Evolutionary conservation across 1,139 yeast genomes (phyloP), one percentile per base, ranked within the genome.

Genomic region (Suhomyces atakaporum): DNA sequence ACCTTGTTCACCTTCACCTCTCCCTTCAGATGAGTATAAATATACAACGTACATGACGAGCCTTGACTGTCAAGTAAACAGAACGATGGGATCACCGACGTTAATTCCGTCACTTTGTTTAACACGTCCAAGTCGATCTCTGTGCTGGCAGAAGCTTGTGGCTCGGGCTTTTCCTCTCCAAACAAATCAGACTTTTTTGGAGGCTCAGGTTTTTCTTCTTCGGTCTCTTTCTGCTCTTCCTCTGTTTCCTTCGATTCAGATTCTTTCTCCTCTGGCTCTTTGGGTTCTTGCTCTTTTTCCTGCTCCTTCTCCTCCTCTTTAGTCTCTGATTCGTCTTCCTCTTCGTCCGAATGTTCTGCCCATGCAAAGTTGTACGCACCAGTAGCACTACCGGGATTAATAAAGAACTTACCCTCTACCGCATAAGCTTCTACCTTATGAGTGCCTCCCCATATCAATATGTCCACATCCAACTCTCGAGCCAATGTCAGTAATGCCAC

Each of bases 351-450:
- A 43, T 76, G 79, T 15, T 65, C 70, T 3, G 63, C 68, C 72
- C 73, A 63, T 35, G 62, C 67, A 35, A 81, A 73, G 32, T 75
- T 75, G 49, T 75, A 79, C 0, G 97, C 96, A 10, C 98, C 98
- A 0, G 97, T 89, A 29, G 95, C 95, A 55, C 95, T 84, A 0
- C 98, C 98, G 0, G 98, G 98, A 57, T 88, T 90, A 16, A 92
- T 75, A 54, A 92, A 92, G 60, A 90, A 88, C 63, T 87, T 88
- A 19, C 95, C 95, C 48, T 89, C 97, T 43, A 90, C 67, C 8
- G 94, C 87, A 54, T 88, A 92, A 0, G 97, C 96, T 55, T 92
- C 97, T 6, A 88, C 95, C 45, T 81, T 79, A 58, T 88, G 96
- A 2, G 96, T 83, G 0, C 96, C 96, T n/a, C 97, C 97, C 87